Evolutionary conservation across 2,329 filamentous ascomycete species (phyloP), one percentile per base, ranked within the genome.

Genomic region (Chaetomiaceae sp.): DNA sequence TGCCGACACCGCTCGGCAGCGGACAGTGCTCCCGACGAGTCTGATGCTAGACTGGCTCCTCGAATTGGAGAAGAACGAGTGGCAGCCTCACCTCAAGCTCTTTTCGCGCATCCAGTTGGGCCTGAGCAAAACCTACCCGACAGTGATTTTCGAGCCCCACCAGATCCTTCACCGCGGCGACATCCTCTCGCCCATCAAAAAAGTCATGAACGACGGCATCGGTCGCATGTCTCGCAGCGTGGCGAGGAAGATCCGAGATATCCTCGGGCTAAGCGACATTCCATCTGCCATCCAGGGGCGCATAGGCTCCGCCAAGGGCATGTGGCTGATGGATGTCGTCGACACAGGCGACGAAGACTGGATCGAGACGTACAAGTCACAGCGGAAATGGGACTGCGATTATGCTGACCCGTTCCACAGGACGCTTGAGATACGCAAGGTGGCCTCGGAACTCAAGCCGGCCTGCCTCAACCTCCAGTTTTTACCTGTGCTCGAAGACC

Each of bases 221-320:
- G 80, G 75, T 0, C 68, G 69, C 3, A 84, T 90, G 57, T 91
- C 87, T 0, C 69, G 72, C 4, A 75, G 70, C 1, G 74, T 87
- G 2, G 82, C 80, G 0, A 63, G 66, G 1, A 69, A 70, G 37
- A 72, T 89, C 5, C 73, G 76, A 21, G 62, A 72, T 1, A 54
- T 55, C 0, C 70, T 86, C 8, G 76, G 75, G 0, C 65, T 85
- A 0, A 58, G 63, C 0, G 72, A 77, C n/a, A 63, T 79, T 0
- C 85, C 86, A 0, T 78, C 79, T 30, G 83, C 76, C 0, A 82
- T 85, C 40, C 87, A 92, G 64, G 86, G 73, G 1, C 78, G 88
- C 0, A 77, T 91, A 31, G 85, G 81, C 9, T 80, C 84, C 16
- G 85, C 85, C 0, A 92, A 92, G 64, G 88, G 87, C 0, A 73